These are phyloP conservation scores for Solanum virginianum DNA, from an alignment of 257 asterid species.

Conservation along the genomic window DNA sequence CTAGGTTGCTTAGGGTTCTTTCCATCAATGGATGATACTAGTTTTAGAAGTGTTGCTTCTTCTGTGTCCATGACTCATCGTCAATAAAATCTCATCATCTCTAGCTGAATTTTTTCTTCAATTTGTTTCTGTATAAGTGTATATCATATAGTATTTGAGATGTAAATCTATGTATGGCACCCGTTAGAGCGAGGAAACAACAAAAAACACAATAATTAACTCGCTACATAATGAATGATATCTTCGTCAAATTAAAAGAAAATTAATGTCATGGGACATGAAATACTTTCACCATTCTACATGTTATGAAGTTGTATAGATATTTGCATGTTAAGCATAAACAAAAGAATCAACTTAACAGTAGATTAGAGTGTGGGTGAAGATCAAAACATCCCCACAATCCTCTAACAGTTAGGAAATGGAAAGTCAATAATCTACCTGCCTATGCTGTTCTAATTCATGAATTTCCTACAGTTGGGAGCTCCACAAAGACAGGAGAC, in stretches of 20 bases:
- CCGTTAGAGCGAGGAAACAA: not conserved
- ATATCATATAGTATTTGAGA: not conserved
- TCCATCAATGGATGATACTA: constrained; percentile 20
- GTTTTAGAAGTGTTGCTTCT: constrained; percentile 29
- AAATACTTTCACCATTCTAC: not conserved
- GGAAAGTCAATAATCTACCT: not conserved
- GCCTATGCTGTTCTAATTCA: not conserved
- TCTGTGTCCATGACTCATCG: not conserved
- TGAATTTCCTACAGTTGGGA: constrained; percentile 1
- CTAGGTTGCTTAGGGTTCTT: constrained; percentile 75
- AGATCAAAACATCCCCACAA: not conserved
- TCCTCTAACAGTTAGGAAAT: not conserved
- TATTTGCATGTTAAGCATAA: not conserved
- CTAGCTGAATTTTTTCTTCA: not conserved
- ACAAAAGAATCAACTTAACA: not conserved
- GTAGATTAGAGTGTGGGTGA: not conserved
- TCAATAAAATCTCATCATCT: not conserved
- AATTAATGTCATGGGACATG: not conserved
- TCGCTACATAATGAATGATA: too few relatives aligned
- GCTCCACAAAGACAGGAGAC: constrained; percentile 1
- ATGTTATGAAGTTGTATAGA: not conserved
- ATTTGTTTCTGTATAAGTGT: not conserved
- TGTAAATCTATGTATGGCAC: not conserved
- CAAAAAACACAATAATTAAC: not conserved
- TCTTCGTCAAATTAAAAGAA: not conserved